Base-by-base conservation (phyloP, 2,329 filamentous ascomycete species). In the Graphiopsis chlorocephala region DNA sequence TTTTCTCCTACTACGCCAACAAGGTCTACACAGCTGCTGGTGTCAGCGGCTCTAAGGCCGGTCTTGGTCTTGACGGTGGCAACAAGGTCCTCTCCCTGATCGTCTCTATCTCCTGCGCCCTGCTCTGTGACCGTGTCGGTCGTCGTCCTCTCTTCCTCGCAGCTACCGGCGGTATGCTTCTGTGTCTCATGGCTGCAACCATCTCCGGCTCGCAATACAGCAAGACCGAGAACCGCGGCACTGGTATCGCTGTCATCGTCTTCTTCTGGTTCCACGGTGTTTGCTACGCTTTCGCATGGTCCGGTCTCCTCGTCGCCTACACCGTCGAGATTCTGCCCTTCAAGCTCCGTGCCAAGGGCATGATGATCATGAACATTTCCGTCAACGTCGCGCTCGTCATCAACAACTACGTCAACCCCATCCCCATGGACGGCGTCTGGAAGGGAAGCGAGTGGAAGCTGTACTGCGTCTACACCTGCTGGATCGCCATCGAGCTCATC, bases 391-490 rank as follows among this genome's bases (percentile, higher is more conserved):
- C 86, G 33, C 78, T 89, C 42, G 85, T 86, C 59, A 81, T 89
- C 67, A 84, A 85, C 72, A 85, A 86, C 80, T 86, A 79, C 69
- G 84, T 83, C 70, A 89, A 90, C 79, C 85, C 84, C 71, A 78
- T 87, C 64, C 87, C 86, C 10, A 88, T 87, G 83, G 79, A 85
- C 60, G 80, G 83, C 63, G 65, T 55, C 4, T 67, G 63, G 65
- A 61, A 63, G 58, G 63, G 63, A 53, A 77, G 89, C 53, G 83
- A 88, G 75, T 89, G 86, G 85, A 83, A 88, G 76, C 84, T 89
- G 64, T 88, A 87, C 81, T 80, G 88, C 53, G 87, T 88, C 77
- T 89, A 89, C 76, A 86, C 85, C 25, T 79, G 81, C 63, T 89
- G 86, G 86, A 84, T 88, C 72, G 78, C 83, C 55, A 75, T 83